Base-by-base conservation (phyloP, 495 filamentous ascomycete species). In the Xylaria longipes region DNA sequence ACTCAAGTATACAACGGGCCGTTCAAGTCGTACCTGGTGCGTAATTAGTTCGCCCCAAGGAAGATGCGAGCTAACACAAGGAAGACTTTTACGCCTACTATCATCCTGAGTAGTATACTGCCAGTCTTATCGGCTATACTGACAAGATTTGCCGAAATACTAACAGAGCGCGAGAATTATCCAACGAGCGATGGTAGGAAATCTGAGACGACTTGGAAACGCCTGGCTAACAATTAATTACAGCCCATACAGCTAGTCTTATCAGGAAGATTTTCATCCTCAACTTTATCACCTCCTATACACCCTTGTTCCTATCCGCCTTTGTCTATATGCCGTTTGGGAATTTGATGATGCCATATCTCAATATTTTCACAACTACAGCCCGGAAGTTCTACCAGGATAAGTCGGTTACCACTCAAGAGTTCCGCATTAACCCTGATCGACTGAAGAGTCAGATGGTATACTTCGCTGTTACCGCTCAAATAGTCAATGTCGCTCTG, bases 241-340 rank as follows among this genome's bases (percentile, higher is more conserved):
- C 69, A 80, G 81, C 80, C 1, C 93, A 98, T 72, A 90, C 97
- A 72, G 87, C 88, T 4, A 91, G 94, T 2, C 85, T 98, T 77
- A 94, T 94, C 4, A 89, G 89, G 75, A 99, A 99, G 81, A 89
- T 97, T 54, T 98, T 99, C 74, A 89, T 99, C 29, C 87, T 99
- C 73, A 98, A 99, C 83, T 97, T 98, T 77, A 96, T 99, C 77
- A 97, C 94, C 15, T 98, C 96, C 0, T 99, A 98, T 77, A 88
- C 97, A 4, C 92, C 94, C 0, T 89, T 99, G 39, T 91, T 97
- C 80, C 84, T 99, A 17, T 98, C 96, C 0, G 94, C 96, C 9
- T 99, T 99, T 78, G 91, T 99, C 67, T 99, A 99, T 74, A 93
- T 99, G 31, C 97, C 96, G 0, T 99, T 98, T 79, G 96, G 93